Conservation (phyloP, 306 rosid genomes). For the Canavalia gladiata region DNA sequence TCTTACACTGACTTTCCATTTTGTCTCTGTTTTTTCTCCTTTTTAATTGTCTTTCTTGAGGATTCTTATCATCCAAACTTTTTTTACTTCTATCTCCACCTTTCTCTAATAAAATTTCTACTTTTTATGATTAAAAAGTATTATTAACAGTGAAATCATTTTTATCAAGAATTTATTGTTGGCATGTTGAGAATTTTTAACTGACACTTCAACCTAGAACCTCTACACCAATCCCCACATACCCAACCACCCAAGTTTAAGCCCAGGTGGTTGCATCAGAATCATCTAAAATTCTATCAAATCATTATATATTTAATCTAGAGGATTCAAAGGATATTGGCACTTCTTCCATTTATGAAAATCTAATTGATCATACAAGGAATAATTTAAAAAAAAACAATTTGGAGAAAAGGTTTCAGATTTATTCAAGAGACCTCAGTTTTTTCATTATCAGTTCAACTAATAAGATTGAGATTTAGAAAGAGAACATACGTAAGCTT, state of each 20-base stretch:
- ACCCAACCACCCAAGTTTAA: conserved; percentile 32
- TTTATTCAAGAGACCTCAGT: conserved; percentile 28
- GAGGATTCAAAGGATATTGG: conserved; percentile 21
- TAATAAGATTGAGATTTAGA: conserved; percentile 26
- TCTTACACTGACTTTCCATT: conserved; percentile 2
- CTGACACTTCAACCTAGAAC: conserved; percentile 23
- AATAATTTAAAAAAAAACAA: conserved; percentile 13
- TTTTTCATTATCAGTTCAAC: neutral
- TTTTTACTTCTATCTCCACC: neutral
- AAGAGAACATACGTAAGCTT: conserved; percentile 81
- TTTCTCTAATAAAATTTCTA: neutral
- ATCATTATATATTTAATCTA: neutral
- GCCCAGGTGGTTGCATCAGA: conserved; percentile 13
- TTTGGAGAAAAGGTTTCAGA: conserved; percentile 3
- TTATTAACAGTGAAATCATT: conserved; percentile 16
- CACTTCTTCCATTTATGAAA: conserved; percentile 5
- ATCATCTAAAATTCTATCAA: conserved; percentile 17
- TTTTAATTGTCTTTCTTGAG: neutral
- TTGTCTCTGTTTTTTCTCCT: neutral
- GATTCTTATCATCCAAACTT: neutral
- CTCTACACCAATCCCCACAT: conserved; percentile 20
- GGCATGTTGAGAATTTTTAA: neutral
- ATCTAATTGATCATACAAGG: conserved; percentile 19
- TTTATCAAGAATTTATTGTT: neutral
- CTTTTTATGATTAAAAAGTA: neutral